Base-by-base conservation (phyloP, 345 rosid genomes). In the Eucalyptus pauciflora region DNA sequence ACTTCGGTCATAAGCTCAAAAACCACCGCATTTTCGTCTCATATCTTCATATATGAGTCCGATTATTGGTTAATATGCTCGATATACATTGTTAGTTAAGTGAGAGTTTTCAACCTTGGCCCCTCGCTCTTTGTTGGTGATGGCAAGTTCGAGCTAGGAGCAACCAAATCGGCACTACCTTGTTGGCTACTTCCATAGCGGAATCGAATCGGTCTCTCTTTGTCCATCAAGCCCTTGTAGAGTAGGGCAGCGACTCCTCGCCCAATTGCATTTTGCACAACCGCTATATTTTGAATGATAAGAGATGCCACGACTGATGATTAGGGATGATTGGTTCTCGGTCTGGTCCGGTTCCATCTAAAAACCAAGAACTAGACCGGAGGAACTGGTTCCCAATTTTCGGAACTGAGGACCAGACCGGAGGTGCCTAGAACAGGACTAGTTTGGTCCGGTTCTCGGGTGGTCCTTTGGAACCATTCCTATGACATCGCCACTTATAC, bases 341-440 rank as follows among this genome's bases (percentile, higher is more conserved):
- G 0, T 1, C 0, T 50, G 0, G 1, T 50, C 20, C 3, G 8
- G 7, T 16, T 50, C 17, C 20, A 16, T 50, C 54, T 15, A 50
- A 18, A 3, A 50, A 50, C 20, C 1, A 50, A 14, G 54, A 50
- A 50, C 0, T 2, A 1, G 18, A 6, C 8, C 3, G 0, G 8
- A 50, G 20, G 20, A 50, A 50, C 8, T 0, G 0, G 8, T 50
- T 50, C 3, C 20, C 54, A 50, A 50, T 50, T 50, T 15, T 15
- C 3, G 3, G 0, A 50, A 50, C 3, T 1, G 7, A 50, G 52
- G 20, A 50, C 54, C 7, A 16, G 8, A 16, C 54, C 3, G 2
- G 0, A 50, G 54, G 54, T 50, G 52, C 52, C 7, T 50, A 3
- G 52, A 50, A 6, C 1, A 50, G 3, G 18, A 50, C 3, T 50